A percentile compares a stretch with the other conserved stretches of the same genome.
These are phyloP conservation scores for Penicillium sp. DNA, from an alignment of 2,329 filamentous ascomycete genomes.

Conservation along the genomic window DNA sequence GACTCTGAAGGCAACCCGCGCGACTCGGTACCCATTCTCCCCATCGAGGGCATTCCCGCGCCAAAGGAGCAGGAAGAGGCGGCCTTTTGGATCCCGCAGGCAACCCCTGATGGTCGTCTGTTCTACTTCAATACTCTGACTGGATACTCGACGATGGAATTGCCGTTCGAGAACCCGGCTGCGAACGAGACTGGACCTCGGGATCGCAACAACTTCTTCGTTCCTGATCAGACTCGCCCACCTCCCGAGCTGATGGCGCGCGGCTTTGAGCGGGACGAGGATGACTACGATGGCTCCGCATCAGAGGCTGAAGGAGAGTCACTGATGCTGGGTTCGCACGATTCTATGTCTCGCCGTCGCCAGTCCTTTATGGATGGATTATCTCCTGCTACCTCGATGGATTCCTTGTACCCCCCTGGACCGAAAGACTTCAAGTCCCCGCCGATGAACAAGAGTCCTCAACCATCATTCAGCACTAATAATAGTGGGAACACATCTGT, in stretches of 20 bases:
- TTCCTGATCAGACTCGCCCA: constrained; percentile 83
- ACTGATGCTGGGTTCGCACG: constrained; percentile 62
- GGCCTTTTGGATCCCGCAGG: constrained; percentile 98
- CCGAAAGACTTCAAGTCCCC: constrained; percentile 48
- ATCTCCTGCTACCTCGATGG: constrained; percentile 84
- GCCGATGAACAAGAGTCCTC: constrained; percentile 18
- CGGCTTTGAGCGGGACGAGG: constrained; percentile 75
- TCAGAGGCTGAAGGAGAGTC: constrained; percentile 78
- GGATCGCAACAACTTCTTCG: constrained; percentile 79
- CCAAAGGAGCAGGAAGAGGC: constrained; percentile 70
- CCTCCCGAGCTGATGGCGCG: constrained; percentile 87
- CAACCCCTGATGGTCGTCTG: constrained; percentile 82
- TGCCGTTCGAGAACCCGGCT: constrained; percentile 87
- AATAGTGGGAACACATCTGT: constrained; percentile 53
- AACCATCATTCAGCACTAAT: constrained; percentile 34
- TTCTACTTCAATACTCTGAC: constrained; percentile 99
- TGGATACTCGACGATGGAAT: constrained; percentile 86
- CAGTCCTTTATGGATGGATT: constrained; percentile 65
- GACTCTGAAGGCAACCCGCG: constrained; percentile 64
- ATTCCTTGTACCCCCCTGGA: constrained; percentile 73
- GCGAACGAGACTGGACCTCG: constrained; percentile 76
- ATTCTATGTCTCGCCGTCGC: constrained; percentile 61
- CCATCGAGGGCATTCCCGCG: constrained; percentile 61
- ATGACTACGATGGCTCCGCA: constrained; percentile 88
- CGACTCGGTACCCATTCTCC: constrained; percentile 56